phyloP scores from a whole-genome alignment of 306 rosid genomes.

The Dalbergia oliveri region DNA sequence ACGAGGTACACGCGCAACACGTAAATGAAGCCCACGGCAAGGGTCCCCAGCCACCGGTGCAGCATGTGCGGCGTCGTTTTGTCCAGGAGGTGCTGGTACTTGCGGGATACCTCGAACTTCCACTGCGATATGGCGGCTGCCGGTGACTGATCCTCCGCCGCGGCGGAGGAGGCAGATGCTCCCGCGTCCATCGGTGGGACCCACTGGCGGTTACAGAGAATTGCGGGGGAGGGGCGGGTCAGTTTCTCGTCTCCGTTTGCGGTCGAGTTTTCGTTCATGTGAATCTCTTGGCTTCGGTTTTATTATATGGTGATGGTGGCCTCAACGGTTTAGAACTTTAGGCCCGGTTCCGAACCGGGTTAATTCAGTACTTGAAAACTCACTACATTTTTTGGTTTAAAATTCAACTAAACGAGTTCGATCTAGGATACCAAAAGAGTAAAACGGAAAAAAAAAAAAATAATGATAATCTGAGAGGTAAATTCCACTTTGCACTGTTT shows the following conservation, averaged over 20 bases:
- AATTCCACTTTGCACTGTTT: no score
- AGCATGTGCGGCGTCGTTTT: conserved; percentile 73
- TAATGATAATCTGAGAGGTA: no score
- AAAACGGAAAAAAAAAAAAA: no score
- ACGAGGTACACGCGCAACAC: conserved; percentile 76
- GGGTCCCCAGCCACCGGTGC: conserved; percentile 74
- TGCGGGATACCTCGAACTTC: conserved; percentile 60
- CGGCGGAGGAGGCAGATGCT: conserved; percentile 55
- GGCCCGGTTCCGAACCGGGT: no score
- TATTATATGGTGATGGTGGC: no score
- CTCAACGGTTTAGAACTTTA: no score
- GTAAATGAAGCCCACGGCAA: conserved; percentile 63
- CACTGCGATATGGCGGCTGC: conserved; percentile 63
- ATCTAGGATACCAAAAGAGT: no score
- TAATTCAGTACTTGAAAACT: no score
- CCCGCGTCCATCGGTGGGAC: conserved; percentile 63
- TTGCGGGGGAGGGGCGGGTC: no score
- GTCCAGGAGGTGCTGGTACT: conserved; percentile 87
- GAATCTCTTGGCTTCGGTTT: no score
- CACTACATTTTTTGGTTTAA: no score
- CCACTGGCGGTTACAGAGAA: conserved; percentile 14
- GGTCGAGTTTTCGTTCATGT: conserved; percentile 34
- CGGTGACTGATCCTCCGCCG: conserved; percentile 49
- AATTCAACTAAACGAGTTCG: no score
- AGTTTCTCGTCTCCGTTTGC: neutral